Evolutionary conservation across 2,329 filamentous ascomycete genomes (phyloP).

Genomic region (Mycosphaerella sp.): DNA sequence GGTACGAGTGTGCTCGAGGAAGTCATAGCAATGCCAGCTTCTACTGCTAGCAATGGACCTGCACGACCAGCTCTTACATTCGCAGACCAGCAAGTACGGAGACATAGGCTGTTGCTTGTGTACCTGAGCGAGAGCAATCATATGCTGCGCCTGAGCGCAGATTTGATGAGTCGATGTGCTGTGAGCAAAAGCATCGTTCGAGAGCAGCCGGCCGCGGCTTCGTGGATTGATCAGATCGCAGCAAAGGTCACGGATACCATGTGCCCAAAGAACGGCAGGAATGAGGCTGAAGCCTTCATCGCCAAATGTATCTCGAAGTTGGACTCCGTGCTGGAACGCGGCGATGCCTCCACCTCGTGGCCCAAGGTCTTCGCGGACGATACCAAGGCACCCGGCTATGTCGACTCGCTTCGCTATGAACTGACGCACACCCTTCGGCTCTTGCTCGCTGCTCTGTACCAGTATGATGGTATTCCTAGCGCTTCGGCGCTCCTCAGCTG

Average conservation of each 20-base stretch:
- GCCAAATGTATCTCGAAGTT: conserved; percentile 20
- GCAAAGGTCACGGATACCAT: conserved; percentile 15
- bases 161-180: conserved; percentile 21
- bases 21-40: conserved; percentile 16
- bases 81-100: conserved; percentile 27
- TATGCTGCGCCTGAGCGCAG: conserved; percentile 21
- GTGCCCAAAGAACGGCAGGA: conserved; percentile 11
- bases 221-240: conserved; percentile 24
- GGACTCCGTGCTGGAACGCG: conserved; percentile 17
- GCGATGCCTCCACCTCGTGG: conserved; percentile 32
- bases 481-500: conserved; percentile 56
- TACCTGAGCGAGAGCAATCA: conserved; percentile 26
- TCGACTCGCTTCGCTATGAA: conserved; percentile 59
- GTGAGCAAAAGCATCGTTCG: conserved; percentile 15
- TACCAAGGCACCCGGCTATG: conserved; percentile 48
- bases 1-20: conserved; percentile 8
- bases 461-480: conserved; percentile 18
- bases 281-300: conserved; percentile 17
- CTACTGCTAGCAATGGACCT: conserved; percentile 3
- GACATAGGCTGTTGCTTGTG: conserved; percentile 22
- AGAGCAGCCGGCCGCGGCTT: conserved; percentile 8
- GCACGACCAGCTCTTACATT: conserved; percentile 17
- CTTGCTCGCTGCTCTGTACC: conserved; percentile 49
- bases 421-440: conserved; percentile 53
- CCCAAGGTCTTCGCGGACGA: conserved; percentile 21